These are phyloP conservation scores for Eucalyptus cloeziana DNA, from an alignment of 345 rosid species.

Conservation along the genomic window DNA sequence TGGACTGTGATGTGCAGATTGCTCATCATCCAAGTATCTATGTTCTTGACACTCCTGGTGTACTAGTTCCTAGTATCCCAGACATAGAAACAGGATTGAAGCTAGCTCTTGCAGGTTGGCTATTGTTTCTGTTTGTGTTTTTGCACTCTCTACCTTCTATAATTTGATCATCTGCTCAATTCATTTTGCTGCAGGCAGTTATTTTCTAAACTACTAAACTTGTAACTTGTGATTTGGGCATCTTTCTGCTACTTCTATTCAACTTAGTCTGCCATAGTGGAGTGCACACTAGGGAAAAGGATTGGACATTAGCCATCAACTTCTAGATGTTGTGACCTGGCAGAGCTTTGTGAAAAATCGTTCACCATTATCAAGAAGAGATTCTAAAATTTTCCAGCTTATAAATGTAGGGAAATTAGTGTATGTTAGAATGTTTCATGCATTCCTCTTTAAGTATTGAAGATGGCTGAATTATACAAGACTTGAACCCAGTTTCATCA, in stretches of 20 bases:
- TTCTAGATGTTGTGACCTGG: neutral
- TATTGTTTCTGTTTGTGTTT: neutral
- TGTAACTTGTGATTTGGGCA: neutral
- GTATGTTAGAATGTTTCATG: neutral
- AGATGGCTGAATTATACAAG: neutral
- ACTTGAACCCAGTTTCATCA: neutral
- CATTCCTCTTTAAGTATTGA: neutral
- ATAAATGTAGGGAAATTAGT: neutral
- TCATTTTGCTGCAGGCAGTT: neutral
- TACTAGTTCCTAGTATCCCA: slow-evolving; percentile 83
- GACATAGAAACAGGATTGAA: slow-evolving; percentile 83
- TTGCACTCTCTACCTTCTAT: neutral
- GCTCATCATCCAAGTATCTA: slow-evolving; percentile 95
- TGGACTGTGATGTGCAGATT: slow-evolving; percentile 36
- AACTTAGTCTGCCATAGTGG: neutral
- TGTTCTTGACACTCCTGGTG: slow-evolving; percentile 88
- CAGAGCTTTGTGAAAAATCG: neutral
- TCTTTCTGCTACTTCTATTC: neutral
- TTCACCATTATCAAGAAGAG: neutral
- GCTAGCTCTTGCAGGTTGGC: slow-evolving; percentile 85
- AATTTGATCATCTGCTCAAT: neutral
- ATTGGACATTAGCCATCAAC: neutral
- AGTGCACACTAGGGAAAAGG: neutral
- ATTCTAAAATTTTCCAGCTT: neutral
- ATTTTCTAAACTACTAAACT: neutral